Percentiles rank a stretch among this genome's conserved stretches.
These are phyloP conservation scores for Schoenoplectus triqueter DNA, from an alignment of 202 grass and related monocot genomes.

Conservation along the genomic window DNA sequence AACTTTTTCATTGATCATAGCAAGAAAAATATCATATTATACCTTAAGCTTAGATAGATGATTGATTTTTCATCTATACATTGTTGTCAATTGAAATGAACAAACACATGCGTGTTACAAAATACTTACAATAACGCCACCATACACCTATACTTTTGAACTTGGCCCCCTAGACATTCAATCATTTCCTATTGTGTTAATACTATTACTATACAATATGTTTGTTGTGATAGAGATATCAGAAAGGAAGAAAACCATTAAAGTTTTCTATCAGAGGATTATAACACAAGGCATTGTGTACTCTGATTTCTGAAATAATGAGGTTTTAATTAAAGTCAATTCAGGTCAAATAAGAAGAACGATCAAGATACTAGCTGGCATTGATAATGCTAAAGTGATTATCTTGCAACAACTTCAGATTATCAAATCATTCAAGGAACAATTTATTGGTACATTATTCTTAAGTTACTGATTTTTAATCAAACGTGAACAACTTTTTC, in stretches of 20 bases:
- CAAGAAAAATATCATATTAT: conserved; percentile 16
- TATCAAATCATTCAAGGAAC: background rate
- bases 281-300: background rate
- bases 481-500: background rate
- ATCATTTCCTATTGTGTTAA: background rate
- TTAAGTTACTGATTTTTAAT: background rate
- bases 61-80: conserved; percentile 8
- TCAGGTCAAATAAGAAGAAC: background rate
- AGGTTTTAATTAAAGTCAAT: background rate
- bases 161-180: background rate
- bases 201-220: background rate
- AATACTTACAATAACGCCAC: conserved; percentile 20
- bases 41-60: background rate
- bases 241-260: background rate
- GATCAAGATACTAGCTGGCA: background rate
- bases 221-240: conserved; percentile 1
- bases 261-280: background rate
- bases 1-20: background rate
- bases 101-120: conserved; percentile 7
- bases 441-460: background rate
- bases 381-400: background rate
- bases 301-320: background rate
- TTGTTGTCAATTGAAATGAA: conserved; percentile 18
- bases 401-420: conserved; percentile 10
- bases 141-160: conserved; percentile 19